Evolutionary conservation across 768 basidiomycete species (phyloP).

Genomic region (Grammothele lineata): DNA sequence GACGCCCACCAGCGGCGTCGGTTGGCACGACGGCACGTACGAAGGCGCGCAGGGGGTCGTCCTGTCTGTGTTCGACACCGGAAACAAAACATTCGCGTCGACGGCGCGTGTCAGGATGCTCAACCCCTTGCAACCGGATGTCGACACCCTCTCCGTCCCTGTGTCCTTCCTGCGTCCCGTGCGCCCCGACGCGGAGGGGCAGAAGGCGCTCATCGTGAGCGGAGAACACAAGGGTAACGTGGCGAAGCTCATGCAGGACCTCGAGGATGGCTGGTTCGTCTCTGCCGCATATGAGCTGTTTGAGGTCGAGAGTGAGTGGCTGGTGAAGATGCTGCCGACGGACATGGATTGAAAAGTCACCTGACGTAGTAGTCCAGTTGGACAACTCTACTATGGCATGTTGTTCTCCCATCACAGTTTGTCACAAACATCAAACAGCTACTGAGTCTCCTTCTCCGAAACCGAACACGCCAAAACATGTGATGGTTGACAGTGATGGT

Average conservation of each 20-base stretch:
- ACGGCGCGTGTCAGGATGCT: constrained; percentile 10
- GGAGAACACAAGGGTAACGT: constrained; percentile 7
- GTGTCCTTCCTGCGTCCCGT: constrained; percentile 9
- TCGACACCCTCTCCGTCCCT: constrained; percentile 7
- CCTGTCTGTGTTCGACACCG: constrained; percentile 15
- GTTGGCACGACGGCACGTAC: constrained; percentile 14
- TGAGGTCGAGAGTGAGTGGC: neutral
- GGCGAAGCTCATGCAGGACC: constrained; percentile 13
- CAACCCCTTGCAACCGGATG: constrained; percentile 1
- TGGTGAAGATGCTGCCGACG: neutral
- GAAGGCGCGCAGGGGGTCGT: constrained; percentile 12
- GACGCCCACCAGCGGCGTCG: neutral
- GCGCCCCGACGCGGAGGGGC: constrained; percentile 1
- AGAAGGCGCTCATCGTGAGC: constrained; percentile 10
- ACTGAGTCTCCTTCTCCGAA: too few species aligned
- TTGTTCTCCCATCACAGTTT: too few species aligned
- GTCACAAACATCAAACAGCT: too few species aligned
- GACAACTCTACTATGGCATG: too few species aligned
- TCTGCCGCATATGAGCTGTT: constrained; percentile 13
- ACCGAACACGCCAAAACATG: too few species aligned
- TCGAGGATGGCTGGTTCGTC: constrained; percentile 15
- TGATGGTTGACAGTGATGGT: too few species aligned
- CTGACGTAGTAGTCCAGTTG: too few species aligned
- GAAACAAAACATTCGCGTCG: constrained; percentile 8
- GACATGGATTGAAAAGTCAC: constrained; percentile 3